Percentiles rank a stretch among this genome's conserved stretches.
Conservation (phyloP, 1,284 basidiomycete species). For the Pholiota adiposa region DNA sequence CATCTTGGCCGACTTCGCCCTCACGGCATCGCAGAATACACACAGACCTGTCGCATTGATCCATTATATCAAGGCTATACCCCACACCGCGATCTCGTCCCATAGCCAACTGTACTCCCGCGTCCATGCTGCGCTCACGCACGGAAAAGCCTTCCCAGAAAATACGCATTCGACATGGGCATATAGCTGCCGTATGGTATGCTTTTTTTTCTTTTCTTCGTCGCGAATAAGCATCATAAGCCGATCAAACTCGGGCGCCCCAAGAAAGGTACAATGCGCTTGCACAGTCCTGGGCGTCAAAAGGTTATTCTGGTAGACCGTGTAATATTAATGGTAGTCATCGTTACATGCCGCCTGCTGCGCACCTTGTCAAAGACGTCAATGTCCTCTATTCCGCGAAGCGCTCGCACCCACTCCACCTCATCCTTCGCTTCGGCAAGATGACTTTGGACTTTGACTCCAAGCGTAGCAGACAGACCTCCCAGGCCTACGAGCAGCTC, state of each 20-base stretch:
- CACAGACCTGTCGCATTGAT: slow-evolving; percentile 79
- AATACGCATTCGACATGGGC: slow-evolving; percentile 85
- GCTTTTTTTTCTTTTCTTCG: too few species aligned
- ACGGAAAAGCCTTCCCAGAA: slow-evolving; percentile 78
- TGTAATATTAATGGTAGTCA: background rate
- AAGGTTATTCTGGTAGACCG: slow-evolving; percentile 53
- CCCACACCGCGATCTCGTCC: slow-evolving; percentile 87
- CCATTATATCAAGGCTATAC: slow-evolving; percentile 78
- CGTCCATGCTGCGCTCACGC: slow-evolving; percentile 73
- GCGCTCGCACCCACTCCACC: slow-evolving; percentile 67
- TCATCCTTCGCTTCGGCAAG: slow-evolving; percentile 77
- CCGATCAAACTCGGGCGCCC: slow-evolving; percentile 49
- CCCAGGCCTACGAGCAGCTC: slow-evolving; percentile 65
- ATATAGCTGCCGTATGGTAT: slow-evolving; percentile 86
- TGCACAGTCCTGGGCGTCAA: slow-evolving; percentile 71
- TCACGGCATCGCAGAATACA: slow-evolving; percentile 74
- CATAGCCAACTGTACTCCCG: slow-evolving; percentile 75
- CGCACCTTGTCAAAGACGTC: slow-evolving; percentile 71
- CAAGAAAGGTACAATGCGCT: slow-evolving; percentile 85
- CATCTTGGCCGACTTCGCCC: too few species aligned
- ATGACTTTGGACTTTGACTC: slow-evolving; percentile 72
- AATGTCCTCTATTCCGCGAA: slow-evolving; percentile 69
- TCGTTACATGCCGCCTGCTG: background rate
- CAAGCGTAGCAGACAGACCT: slow-evolving; percentile 46
- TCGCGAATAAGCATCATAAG: slow-evolving; percentile 49